Conservation (phyloP, 2,329 filamentous ascomycete genomes). For the Fusarium proliferatum region DNA sequence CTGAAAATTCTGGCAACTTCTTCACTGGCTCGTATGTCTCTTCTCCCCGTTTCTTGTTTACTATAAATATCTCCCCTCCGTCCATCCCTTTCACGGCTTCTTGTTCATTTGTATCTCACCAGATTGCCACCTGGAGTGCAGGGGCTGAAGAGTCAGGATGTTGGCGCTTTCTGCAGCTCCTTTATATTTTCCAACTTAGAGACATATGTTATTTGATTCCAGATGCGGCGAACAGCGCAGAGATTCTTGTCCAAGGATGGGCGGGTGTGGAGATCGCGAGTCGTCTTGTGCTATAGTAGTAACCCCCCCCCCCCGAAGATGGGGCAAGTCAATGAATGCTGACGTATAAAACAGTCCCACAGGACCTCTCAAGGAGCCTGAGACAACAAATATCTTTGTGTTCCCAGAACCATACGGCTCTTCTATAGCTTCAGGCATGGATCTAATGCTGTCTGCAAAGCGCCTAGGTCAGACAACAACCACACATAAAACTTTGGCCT, state of each 20-base stretch:
- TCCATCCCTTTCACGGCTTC: neutral
- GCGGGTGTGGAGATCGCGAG: neutral
- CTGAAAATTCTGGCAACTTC: neutral
- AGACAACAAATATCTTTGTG: neutral
- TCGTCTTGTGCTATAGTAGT: neutral
- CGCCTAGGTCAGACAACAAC: neutral
- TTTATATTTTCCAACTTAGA: neutral
- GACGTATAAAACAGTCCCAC: neutral
- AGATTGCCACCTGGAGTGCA: neutral
- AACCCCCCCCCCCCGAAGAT: neutral
- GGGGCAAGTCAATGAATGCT: neutral
- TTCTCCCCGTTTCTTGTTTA: neutral
- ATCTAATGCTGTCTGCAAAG: neutral
- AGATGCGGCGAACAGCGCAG: no score
- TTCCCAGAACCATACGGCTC: no score
- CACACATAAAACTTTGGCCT: no score
- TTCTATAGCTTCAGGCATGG: neutral
- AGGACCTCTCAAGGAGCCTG: neutral
- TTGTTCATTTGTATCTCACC: neutral
- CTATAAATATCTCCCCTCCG: neutral
- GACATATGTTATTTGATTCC: neutral
- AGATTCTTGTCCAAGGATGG: neutral
- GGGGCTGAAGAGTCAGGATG: no score
- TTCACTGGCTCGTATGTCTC: neutral
- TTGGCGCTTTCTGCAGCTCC: neutral